These are phyloP conservation scores for Simplicillium sp. DNA, from an alignment of 2,329 filamentous ascomycete genomes.

Conservation along the genomic window DNA sequence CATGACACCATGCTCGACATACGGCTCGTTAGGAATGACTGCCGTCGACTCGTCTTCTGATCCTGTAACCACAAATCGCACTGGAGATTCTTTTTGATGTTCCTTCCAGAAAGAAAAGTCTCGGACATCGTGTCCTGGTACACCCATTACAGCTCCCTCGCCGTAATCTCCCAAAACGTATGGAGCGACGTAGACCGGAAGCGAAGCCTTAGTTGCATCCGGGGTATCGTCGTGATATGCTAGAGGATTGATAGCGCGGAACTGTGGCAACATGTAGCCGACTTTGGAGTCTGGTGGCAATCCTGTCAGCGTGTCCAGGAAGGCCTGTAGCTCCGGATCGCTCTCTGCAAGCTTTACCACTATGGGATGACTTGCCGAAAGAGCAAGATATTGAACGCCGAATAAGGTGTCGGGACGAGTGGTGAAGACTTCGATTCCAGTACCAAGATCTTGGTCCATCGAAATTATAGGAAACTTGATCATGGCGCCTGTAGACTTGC, in stretches of 20 bases:
- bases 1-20: conserved; percentile 57
- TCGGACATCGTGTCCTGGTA: conserved; percentile 72
- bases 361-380: conserved; percentile 64
- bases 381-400: conserved; percentile 74
- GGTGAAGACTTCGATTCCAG: conserved; percentile 65
- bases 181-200: conserved; percentile 74
- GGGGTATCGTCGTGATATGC: conserved; percentile 41
- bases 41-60: conserved; percentile 38
- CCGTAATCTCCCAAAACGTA: conserved; percentile 83
- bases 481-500: conserved; percentile 63
- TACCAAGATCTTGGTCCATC: conserved; percentile 26
- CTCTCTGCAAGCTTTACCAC: conserved; percentile 50
- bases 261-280: conserved; percentile 56
- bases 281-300: conserved; percentile 47
- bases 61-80: conserved; percentile 53
- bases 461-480: conserved; percentile 58
- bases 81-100: conserved; percentile 50
- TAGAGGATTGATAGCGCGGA: conserved; percentile 58
- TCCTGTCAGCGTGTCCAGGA: conserved; percentile 53
- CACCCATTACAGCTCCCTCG: conserved; percentile 84
- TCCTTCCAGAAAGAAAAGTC: conserved; percentile 74
- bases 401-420: conserved; percentile 81
- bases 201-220: conserved; percentile 39
- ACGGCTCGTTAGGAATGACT: conserved; percentile 40
- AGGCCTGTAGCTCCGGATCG: conserved; percentile 54